phyloP scores from a whole-genome alignment of 208 protist species.

The Acanthamoeba polyphaga region DNA sequence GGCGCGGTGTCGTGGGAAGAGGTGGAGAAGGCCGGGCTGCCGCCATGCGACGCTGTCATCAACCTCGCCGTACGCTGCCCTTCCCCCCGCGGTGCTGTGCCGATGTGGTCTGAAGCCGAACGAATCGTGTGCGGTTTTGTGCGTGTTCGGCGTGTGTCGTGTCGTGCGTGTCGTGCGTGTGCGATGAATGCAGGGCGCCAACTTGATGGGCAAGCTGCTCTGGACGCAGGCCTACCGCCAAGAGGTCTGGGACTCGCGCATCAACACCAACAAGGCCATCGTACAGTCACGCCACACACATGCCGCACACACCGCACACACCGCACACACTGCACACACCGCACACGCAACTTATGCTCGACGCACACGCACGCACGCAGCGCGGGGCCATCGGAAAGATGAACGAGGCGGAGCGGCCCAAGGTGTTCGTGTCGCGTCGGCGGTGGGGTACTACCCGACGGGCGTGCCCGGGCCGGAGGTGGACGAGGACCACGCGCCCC shows the following conservation, averaged over 20 bases:
- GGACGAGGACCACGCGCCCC: constrained; percentile 25
- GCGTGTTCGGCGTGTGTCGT: too few relatives aligned
- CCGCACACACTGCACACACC: not conserved
- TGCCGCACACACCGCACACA: not conserved
- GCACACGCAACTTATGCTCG: not conserved
- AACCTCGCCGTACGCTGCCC: constrained; percentile 40
- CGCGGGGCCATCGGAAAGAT: constrained; percentile 25
- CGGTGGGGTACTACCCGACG: constrained; percentile 60
- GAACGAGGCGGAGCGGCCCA: not conserved
- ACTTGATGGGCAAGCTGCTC: constrained; percentile 42
- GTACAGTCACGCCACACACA: not conserved
- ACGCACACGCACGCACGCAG: not conserved
- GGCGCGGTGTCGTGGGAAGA: constrained; percentile 23
- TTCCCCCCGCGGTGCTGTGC: not conserved
- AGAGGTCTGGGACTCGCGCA: constrained; percentile 51
- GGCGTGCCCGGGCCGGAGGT: constrained; percentile 70
- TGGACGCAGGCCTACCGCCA: constrained; percentile 62
- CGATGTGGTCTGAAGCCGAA: too few relatives aligned
- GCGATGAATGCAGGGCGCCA: constrained; percentile 6
- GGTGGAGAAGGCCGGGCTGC: constrained; percentile 1
- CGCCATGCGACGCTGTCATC: constrained; percentile 61
- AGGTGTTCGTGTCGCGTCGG: constrained; percentile 65
- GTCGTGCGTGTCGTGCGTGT: not conserved
- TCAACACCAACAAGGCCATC: constrained; percentile 60
- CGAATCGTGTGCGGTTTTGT: too few relatives aligned